Base-by-base conservation (phyloP, 495 filamentous ascomycete genomes). In the Lepidopterella palustris region DNA sequence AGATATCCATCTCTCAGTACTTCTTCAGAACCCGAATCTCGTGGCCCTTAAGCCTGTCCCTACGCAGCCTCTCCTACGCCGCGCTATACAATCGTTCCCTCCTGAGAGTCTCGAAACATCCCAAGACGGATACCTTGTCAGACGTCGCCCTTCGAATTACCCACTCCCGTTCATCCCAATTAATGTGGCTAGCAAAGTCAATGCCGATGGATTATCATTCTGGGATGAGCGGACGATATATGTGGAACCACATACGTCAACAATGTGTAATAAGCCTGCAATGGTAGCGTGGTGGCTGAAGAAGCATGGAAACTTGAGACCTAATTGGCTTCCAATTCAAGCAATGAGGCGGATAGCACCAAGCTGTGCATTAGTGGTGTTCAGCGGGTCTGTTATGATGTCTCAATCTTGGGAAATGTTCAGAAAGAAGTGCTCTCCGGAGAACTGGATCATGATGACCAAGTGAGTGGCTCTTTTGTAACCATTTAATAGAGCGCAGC, bases 381-480 rank as follows among this genome's bases (percentile, higher is more conserved):
- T 76, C 15, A 75, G 73, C 29, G 62, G 62, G n/a, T 28, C 35
- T 11, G 59, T 71, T 47, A 59, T 59, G 11, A 45, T 65, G 51
- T 52, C 57, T 23, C 24, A 56, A 20, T 31, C 45, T 32, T 58
- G 58, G 58, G 35, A 58, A 50, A 35, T 61, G 68, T 60, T 63
- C 57, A 45, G 57, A 42, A 18, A 58, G 62, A 4, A 55, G 49
- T 50, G 49, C 25, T 74, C 68, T 67, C 74, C 74, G 1, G 54
- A 65, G 11, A 62, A 68, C 32, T 77, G 74, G 74, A 73, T 74
- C 53, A 60, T 75, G 10, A 59, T 77, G 63, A 70, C 70, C 18
- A 72, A 73, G 70, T 71, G 55, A 61, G 61, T 29, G n/a, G 3
- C 31, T 35, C 13, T 32, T 20, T 35, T 15, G 6, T 27, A 20